Evolutionary conservation across 2,329 filamentous ascomycete genomes (phyloP), one percentile per base, ranked within the genome.

Genomic region (Nothopassalora personata): DNA sequence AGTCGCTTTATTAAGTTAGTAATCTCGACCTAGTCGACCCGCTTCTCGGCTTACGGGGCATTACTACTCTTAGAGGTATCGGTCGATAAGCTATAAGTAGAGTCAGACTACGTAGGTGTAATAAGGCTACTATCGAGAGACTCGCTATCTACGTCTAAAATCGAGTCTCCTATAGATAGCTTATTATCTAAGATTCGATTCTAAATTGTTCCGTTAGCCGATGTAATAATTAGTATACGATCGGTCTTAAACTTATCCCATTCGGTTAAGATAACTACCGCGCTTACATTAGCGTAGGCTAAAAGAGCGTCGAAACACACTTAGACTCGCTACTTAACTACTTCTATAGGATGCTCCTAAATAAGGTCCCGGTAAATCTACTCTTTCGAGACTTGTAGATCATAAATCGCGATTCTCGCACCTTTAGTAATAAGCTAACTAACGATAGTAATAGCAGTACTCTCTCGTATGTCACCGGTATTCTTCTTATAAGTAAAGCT

Each of bases 401-500:
- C 88, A 68, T 84, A 90, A 59, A 90, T 82, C 52, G 83, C 81
- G 51, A 90, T 81, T 68, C 86, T 83, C 4, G 76, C 77, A 0
- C 80, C 78, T 70, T 91, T 87, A 60, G 85, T 81, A 8, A 87
- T 76, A 18, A 91, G 76, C 9, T 80, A 80, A 63, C 82, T 82
- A 72, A 90, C 83, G 63, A 90, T 83, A 64, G 86, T 84, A 19
- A 89, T 79, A 0, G 87, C 85, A 0, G 86, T 83, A 45, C 83
- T 85, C 71, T 91, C 88, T 39, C 89, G 82, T 4, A 86, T 89
- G 70, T 92, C 89, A 27, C 83, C 84, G 0, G 89, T 92, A 72
- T 90, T 83, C 74, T 89, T 88, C 79, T 93, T 92, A 76, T 89
- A 92, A 8, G 88, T 86, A 65, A 86, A 91, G 4, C 89, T 89